A percentile compares a stretch with the other conserved stretches of the same genome.
Conservation (phyloP, 2,329 filamentous ascomycete genomes). For the Tolypocladium paradoxum region DNA sequence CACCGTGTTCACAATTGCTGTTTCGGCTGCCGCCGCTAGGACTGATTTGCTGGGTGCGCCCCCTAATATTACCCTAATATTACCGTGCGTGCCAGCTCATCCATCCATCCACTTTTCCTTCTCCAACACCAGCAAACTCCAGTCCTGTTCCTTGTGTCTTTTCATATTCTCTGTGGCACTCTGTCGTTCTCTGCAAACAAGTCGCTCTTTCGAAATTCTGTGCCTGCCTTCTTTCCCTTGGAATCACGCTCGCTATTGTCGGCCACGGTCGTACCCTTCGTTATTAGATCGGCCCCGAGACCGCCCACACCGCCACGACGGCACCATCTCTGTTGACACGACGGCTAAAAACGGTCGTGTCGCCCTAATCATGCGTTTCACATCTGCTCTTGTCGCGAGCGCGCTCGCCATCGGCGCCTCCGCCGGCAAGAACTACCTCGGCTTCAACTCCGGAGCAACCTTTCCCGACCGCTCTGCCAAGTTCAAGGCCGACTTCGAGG, state of each 20-base stretch:
- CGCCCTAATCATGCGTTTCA: slow-evolving; percentile 26
- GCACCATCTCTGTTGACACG: not conserved
- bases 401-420: slow-evolving; percentile 28
- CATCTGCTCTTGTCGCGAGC: slow-evolving; percentile 24
- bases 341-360: not conserved
- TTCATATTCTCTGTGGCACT: not conserved
- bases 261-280: not conserved
- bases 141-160: not conserved
- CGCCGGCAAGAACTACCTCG: slow-evolving; percentile 36
- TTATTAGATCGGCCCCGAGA: not conserved
- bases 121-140: not conserved
- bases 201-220: not conserved
- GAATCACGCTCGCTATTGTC: not conserved
- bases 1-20: too few species aligned
- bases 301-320: not conserved
- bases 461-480: slow-evolving; percentile 37
- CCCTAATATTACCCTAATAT: too few species aligned
- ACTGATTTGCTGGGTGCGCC: too few species aligned
- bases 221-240: not conserved
- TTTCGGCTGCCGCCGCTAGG: too few species aligned
- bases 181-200: not conserved
- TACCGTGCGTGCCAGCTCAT: not conserved
- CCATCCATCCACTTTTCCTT: not conserved
- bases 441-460: slow-evolving; percentile 42
- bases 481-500: slow-evolving; percentile 38